Conservation (phyloP, 371 early-diverging fungal species). For the Mortierella sp. region DNA sequence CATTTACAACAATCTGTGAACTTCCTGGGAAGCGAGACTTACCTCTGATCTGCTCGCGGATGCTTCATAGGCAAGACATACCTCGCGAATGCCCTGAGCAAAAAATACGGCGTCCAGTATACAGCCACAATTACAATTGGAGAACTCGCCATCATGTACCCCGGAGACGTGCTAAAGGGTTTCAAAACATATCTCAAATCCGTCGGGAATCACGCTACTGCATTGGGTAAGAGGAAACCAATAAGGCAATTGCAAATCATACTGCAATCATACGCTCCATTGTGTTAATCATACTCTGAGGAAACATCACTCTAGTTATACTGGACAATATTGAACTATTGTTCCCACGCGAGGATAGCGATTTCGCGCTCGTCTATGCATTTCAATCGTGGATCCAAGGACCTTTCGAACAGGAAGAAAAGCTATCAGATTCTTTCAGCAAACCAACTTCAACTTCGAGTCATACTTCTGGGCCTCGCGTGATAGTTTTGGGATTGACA, state of each 20-base stretch:
- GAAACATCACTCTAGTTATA: constrained; percentile 40
- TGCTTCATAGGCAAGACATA: constrained; percentile 34
- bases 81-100: constrained; percentile 21
- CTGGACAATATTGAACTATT: constrained; percentile 70
- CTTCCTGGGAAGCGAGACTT: neutral
- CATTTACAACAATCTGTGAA: neutral
- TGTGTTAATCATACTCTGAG: neutral
- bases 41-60: neutral
- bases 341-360: constrained; percentile 61
- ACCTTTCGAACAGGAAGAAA: constrained; percentile 16
- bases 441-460: neutral
- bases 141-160: constrained; percentile 44
- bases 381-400: constrained; percentile 48
- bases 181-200: constrained; percentile 41
- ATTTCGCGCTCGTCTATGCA: constrained; percentile 52
- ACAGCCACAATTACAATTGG: constrained; percentile 39
- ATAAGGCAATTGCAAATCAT: neutral
- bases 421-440: neutral
- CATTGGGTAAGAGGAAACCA: constrained; percentile 18
- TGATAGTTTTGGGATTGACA: constrained; percentile 28
- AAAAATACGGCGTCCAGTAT: constrained; percentile 26
- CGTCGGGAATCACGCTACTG: constrained; percentile 7
- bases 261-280: neutral
- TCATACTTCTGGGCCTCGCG: neutral
- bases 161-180: constrained; percentile 50